Conservation (phyloP, 352 stramenopile genomes). For the Phytophthora colocasiae region DNA sequence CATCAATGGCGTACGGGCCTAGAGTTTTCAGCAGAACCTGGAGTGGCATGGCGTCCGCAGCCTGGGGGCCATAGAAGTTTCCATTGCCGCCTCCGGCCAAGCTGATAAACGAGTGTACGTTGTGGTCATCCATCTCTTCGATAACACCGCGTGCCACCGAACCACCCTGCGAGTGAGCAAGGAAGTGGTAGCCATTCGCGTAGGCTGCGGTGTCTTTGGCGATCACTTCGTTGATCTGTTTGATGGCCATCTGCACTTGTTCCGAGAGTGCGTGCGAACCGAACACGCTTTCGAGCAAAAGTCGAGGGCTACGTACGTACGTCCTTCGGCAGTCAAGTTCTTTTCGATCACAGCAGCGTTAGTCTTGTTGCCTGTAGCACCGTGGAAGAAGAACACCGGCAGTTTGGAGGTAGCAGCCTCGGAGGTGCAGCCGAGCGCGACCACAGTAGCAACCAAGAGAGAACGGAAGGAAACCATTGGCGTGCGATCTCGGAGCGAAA, state of each 20-base stretch:
- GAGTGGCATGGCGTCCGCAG: slow-evolving; percentile 37
- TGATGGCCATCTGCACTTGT: slow-evolving; percentile 58
- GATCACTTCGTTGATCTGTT: slow-evolving; percentile 43
- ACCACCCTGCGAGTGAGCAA: slow-evolving; percentile 58
- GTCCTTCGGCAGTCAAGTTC: slow-evolving; percentile 46
- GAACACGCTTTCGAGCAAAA: slow-evolving; percentile 61
- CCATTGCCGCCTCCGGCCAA: slow-evolving; percentile 55
- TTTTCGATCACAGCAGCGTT: slow-evolving; percentile 39
- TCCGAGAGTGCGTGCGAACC: slow-evolving; percentile 34
- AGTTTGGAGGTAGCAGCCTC: slow-evolving; percentile 17
- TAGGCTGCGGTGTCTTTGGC: slow-evolving; percentile 37
- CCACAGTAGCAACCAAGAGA: slow-evolving; percentile 14
- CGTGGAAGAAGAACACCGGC: slow-evolving; percentile 63
- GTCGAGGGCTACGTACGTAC: slow-evolving; percentile 46
- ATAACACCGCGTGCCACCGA: slow-evolving; percentile 52
- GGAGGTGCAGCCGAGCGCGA: slow-evolving; percentile 14
- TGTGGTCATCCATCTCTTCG: slow-evolving; percentile 68
- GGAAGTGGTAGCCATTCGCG: slow-evolving; percentile 59
- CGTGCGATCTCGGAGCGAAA: slow-evolving; percentile 2
- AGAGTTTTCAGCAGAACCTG: slow-evolving; percentile 45
- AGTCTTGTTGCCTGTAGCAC: slow-evolving; percentile 39
- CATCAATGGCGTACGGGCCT: slow-evolving; percentile 39
- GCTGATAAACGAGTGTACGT: slow-evolving; percentile 53
- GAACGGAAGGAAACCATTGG: slow-evolving; percentile 24
- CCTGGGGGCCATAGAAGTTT: slow-evolving; percentile 60